Conservation (phyloP, 1,284 basidiomycete genomes). For the Leccinum huronense region DNA sequence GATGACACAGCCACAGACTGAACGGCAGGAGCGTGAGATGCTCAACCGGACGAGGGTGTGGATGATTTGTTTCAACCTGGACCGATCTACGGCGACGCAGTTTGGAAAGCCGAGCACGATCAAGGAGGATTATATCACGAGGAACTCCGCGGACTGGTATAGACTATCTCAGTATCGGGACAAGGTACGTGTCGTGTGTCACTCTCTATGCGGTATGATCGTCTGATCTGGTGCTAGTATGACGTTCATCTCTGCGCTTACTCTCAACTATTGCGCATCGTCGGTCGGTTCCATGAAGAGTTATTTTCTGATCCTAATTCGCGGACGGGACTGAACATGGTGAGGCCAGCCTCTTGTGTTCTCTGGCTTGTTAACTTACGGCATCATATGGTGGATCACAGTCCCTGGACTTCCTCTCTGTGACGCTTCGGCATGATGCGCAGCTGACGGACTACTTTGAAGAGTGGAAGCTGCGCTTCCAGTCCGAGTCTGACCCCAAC, state of each 20-base stretch:
- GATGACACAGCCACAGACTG: constrained; percentile 54
- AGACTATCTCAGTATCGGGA: constrained; percentile 62
- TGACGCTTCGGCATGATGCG: constrained; percentile 61
- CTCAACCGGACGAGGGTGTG: constrained; percentile 79
- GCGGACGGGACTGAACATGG: no score
- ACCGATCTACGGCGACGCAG: constrained; percentile 82
- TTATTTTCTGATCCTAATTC: no score
- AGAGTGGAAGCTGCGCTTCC: constrained; percentile 62
- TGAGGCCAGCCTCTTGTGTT: constrained; percentile 26
- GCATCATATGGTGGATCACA: constrained; percentile 27
- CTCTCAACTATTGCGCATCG: constrained; percentile 64
- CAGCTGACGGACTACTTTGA: constrained; percentile 56
- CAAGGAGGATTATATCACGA: constrained; percentile 78
- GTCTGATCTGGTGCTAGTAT: constrained; percentile 42
- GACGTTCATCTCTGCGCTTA: constrained; percentile 76
- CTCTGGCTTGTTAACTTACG: no score
- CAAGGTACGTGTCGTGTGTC: constrained; percentile 40
- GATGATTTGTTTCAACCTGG: constrained; percentile 85
- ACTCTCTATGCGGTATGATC: neutral
- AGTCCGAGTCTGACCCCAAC: constrained; percentile 51
- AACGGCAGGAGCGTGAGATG: constrained; percentile 77
- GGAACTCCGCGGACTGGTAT: constrained; percentile 79
- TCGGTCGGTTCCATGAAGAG: constrained; percentile 66
- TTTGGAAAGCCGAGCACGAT: constrained; percentile 85
- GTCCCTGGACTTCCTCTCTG: constrained; percentile 63